These are phyloP conservation scores for Raddia distichophylla DNA, from an alignment of 176 grass and related monocot genomes.

Conservation along the genomic window DNA sequence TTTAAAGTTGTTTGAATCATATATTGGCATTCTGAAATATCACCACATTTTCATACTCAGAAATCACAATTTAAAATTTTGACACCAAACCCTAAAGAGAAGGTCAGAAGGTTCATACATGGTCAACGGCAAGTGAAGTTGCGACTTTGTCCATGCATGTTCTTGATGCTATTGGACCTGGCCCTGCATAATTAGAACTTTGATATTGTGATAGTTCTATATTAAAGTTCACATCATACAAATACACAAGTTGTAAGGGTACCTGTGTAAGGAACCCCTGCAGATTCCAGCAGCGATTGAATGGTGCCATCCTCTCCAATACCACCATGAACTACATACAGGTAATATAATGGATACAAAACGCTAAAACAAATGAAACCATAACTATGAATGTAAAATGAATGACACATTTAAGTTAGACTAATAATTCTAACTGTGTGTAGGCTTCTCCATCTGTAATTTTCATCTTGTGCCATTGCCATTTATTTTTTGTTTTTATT, in stretches of 20 bases:
- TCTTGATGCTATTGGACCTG: constrained; percentile 81
- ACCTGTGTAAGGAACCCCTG: constrained; percentile 93
- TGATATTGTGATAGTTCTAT: constrained; percentile 21
- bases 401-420: constrained; percentile 14
- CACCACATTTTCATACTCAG: constrained; percentile 2
- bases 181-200: constrained; percentile 59
- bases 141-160: constrained; percentile 92
- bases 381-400: neutral
- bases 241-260: neutral
- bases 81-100: constrained; percentile 18
- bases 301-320: constrained; percentile 98
- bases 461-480: neutral
- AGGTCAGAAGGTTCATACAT: constrained; percentile 62
- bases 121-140: constrained; percentile 68
- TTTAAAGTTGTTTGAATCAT: neutral
- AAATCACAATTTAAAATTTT: constrained; percentile 17
- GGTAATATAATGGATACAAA: constrained; percentile 29
- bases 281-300: constrained; percentile 80
- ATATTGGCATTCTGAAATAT: constrained; percentile 17
- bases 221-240: constrained; percentile 20
- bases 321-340: constrained; percentile 95
- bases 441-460: constrained; percentile 1
- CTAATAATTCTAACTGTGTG: neutral
- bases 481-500: neutral
- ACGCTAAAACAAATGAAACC: constrained; percentile 16